Base-by-base conservation (phyloP, 768 basidiomycete species). In the Coprinopsis sp. region DNA sequence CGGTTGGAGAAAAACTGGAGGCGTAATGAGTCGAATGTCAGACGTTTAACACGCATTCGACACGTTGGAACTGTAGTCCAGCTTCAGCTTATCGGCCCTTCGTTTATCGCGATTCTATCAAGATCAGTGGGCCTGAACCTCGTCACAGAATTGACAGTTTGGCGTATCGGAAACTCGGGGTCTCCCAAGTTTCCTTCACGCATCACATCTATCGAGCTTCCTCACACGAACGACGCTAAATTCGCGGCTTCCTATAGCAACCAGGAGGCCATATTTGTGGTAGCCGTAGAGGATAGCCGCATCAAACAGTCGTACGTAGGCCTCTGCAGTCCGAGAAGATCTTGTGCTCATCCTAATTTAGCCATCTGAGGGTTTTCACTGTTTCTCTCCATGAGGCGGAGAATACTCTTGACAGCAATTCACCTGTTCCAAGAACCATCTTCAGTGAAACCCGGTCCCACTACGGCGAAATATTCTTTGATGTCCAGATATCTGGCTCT, bases 1-100 rank as follows among this genome's bases (percentile, higher is more conserved):
- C 70, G 64, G 14, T 59, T 82, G n/a, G 76, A 80, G 34, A 60
- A 55, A 38, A 79, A 73, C 50, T 81, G 79, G 79, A 55, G 61
- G 25, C 57, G 62, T 23, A 55, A 61, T n/a, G 56, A 52, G n/a
- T 56, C 70, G 4, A 54, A 52, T 16, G 65, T 75, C 36, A 66
- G 62, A 39, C 52, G 61, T 36, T 52, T 70, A 18, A 63, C 58
- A 24, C 60, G 64, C 16, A 64, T 80, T 37, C 58, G 60, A 6
- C 58, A 67, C 43, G 62, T 65, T n/a, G 68, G 64, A n/a, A 66
- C 72, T 21, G 66, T 77, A 29, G 69, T 77, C 59, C 69, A 71
- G 42, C 61, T 76, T 41, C 61, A 48, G 39, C 28, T 78, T n/a
- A 70, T 72, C 14, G 66, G 70, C 14, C 58, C 64, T 25, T 76